A percentile compares a stretch with the other conserved stretches of the same genome.
Evolutionary conservation across 805 yeast species (phyloP).

Genomic region (Cyberlindnera mrakii): DNA sequence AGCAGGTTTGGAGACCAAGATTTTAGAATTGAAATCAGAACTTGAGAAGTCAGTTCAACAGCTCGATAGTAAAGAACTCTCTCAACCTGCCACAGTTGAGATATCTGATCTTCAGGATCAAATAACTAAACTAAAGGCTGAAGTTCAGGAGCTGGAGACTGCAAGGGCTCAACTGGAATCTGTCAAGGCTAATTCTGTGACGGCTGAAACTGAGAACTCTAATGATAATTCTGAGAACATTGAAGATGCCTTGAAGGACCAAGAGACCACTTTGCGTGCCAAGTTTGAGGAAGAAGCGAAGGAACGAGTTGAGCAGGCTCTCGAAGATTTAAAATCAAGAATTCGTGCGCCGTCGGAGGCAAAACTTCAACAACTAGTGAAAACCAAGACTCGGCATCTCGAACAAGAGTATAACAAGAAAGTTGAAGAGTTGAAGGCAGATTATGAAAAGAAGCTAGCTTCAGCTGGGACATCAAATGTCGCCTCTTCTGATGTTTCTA

Average conservation of each 20-base stretch:
- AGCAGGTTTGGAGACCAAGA: conserved; percentile 26
- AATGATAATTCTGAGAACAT: not conserved
- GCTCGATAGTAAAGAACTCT: not conserved
- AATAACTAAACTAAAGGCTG: conserved; percentile 2
- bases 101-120: conserved; percentile 7
- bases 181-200: conserved; percentile 2
- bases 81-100: not conserved
- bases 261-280: conserved; percentile 21
- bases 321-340: conserved; percentile 24
- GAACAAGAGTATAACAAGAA: conserved; percentile 26
- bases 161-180: conserved; percentile 2
- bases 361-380: conserved; percentile 24
- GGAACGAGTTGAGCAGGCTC: conserved; percentile 17
- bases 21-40: conserved; percentile 8
- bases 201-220: conserved; percentile 4
- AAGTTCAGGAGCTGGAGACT: conserved; percentile 2
- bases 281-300: conserved; percentile 22
- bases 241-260: conserved; percentile 19
- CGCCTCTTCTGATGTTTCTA: conserved; percentile 6
- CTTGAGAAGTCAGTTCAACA: not conserved
- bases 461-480: conserved; percentile 7
- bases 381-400: conserved; percentile 21
- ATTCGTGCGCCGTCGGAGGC: conserved; percentile 35
- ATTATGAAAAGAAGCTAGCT: conserved; percentile 22
- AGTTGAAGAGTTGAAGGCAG: conserved; percentile 23